These are phyloP conservation scores for Neospora caninum DNA, from an alignment of 169 alveolate species.

Conservation along the genomic window DNA sequence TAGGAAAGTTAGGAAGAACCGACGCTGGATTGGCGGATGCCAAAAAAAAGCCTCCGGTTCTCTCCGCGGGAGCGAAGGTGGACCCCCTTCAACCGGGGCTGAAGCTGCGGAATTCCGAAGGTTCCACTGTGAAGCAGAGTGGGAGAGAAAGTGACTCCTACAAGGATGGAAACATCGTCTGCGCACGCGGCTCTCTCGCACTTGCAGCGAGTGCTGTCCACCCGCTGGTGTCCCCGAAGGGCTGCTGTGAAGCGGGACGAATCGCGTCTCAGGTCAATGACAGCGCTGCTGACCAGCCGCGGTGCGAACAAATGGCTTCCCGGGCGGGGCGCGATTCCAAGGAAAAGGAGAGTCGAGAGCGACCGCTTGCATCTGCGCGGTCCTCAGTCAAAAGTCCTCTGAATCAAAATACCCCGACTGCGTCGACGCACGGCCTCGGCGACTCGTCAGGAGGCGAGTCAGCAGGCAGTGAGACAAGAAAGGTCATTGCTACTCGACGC, in stretches of 20 bases:
- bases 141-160: background rate
- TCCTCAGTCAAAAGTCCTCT: background rate
- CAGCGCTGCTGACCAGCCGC: no score
- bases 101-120: background rate
- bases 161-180: background rate
- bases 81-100: background rate
- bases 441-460: background rate
- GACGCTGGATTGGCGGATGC: background rate
- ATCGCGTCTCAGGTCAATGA: background rate
- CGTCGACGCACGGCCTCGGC: background rate
- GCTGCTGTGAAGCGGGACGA: background rate
- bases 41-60: background rate
- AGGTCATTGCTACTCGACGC: background rate
- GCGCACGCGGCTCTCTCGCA: background rate
- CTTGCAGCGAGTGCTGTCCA: background rate
- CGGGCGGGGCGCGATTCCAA: no score
- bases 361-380: background rate
- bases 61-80: background rate
- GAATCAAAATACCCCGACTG: background rate
- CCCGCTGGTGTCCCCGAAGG: background rate
- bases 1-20: background rate
- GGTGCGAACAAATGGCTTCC: no score
- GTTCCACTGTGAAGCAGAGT: background rate
- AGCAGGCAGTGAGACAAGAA: background rate
- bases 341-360: no score